Evolutionary conservation across 805 yeast species (phyloP).

Genomic region (Brettanomyces nanus): DNA sequence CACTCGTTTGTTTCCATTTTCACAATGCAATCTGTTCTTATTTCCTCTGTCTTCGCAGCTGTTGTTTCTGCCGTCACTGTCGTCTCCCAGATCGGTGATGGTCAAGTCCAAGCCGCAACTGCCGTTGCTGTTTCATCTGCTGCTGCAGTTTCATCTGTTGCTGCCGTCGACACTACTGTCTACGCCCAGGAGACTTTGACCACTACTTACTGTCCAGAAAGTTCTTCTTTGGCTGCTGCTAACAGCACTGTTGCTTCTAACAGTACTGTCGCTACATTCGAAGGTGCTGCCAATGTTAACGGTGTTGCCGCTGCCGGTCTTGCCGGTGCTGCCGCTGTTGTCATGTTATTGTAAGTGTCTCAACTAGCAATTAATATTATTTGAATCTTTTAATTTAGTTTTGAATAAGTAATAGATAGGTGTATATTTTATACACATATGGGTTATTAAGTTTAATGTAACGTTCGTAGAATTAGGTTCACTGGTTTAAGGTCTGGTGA

Average conservation of each 20-base stretch:
- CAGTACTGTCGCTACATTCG: constrained; percentile 11
- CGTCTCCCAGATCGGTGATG: constrained; percentile 52
- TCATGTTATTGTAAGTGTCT: constrained; percentile 18
- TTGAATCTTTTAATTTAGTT: not conserved
- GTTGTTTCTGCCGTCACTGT: constrained; percentile 29
- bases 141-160: constrained; percentile 7
- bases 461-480: not conserved
- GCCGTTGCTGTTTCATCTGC: constrained; percentile 9
- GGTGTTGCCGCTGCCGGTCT: constrained; percentile 22
- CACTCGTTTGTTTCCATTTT: constrained; percentile 5
- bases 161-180: constrained; percentile 3
- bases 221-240: constrained; percentile 9
- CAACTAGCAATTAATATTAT: not conserved
- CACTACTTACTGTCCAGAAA: constrained; percentile 49
- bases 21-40: constrained; percentile 20
- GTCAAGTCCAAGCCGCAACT: constrained; percentile 44
- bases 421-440: not conserved
- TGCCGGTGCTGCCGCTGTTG: constrained; percentile 23
- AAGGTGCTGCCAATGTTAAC: constrained; percentile 14
- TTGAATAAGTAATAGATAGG: too few species aligned
- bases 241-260: constrained; percentile 10
- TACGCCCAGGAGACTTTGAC: constrained; percentile 6
- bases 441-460: not conserved
- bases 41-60: constrained; percentile 24
- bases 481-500: too few species aligned